These are phyloP conservation scores for Darksidea phi DNA, from an alignment of 495 filamentous ascomycete genomes.

Conservation along the genomic window DNA sequence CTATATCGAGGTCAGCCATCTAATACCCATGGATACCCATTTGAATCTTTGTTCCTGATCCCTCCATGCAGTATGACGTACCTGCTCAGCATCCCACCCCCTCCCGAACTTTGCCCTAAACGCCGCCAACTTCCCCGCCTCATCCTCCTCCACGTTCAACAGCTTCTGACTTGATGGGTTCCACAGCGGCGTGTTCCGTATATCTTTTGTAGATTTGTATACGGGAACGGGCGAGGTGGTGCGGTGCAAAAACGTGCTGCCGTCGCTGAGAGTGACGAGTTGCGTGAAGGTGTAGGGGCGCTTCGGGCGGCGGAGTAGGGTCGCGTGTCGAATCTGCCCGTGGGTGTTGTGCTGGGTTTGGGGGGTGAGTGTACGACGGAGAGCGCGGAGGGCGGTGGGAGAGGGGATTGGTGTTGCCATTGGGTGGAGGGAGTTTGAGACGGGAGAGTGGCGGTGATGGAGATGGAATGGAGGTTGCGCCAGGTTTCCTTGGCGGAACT, in stretches of 20 bases:
- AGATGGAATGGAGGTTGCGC: background rate
- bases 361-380: slow-evolving; percentile 6
- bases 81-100: slow-evolving; percentile 67
- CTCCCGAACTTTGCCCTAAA: slow-evolving; percentile 83
- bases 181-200: slow-evolving; percentile 84
- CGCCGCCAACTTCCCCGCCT: slow-evolving; percentile 83
- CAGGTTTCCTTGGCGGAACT: slow-evolving; percentile 3
- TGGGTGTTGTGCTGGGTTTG: slow-evolving; percentile 20
- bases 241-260: slow-evolving; percentile 79
- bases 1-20: slow-evolving; percentile 1
- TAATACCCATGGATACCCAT: background rate
- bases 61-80: slow-evolving; percentile 7
- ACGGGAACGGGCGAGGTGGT: slow-evolving; percentile 81
- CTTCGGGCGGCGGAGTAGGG: slow-evolving; percentile 81
- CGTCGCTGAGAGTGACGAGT: slow-evolving; percentile 90
- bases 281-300: slow-evolving; percentile 97
- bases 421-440: background rate
- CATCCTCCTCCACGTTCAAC: slow-evolving; percentile 87
- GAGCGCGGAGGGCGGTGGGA: slow-evolving; percentile 26
- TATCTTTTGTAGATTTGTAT: slow-evolving; percentile 77
- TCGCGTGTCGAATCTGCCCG: slow-evolving; percentile 68
- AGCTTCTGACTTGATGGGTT: slow-evolving; percentile 77
- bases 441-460: background rate
- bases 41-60: background rate
- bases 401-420: slow-evolving; percentile 35